A percentile compares a stretch with the other conserved stretches of the same genome.
phyloP scores from a whole-genome alignment of 148 eudicot species.

The Dianthus caryophyllus region DNA sequence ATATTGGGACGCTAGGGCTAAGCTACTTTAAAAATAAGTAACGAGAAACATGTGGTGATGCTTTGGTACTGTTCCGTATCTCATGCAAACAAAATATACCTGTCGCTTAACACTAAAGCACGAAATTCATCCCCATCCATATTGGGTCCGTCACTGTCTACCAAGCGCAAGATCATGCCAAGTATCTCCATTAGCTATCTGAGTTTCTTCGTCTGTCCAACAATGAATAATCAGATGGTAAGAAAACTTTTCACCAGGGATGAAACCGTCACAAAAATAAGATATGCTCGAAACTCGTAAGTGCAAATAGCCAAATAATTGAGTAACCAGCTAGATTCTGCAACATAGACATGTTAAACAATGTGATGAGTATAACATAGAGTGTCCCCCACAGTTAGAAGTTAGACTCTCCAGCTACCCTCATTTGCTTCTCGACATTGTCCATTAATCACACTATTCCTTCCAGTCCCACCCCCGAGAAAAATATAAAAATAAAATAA shows the following conservation, averaged over 20 bases:
- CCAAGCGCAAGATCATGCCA: conserved; percentile 68
- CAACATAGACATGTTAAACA: too few species aligned
- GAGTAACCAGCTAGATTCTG: background rate
- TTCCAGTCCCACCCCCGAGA: background rate
- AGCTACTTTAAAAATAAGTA: background rate
- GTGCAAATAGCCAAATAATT: background rate
- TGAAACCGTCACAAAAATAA: background rate
- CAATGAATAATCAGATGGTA: background rate
- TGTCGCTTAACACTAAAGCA: background rate
- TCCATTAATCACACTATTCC: background rate
- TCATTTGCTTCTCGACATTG: background rate
- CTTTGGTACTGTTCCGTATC: background rate
- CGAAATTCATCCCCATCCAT: background rate
- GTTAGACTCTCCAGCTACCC: background rate
- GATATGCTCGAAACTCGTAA: background rate
- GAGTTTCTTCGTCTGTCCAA: conserved; percentile 52
- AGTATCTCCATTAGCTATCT: conserved; percentile 46
- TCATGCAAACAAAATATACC: background rate
- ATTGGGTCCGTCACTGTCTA: conserved; percentile 20
- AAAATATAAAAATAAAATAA: background rate
- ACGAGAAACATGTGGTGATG: background rate
- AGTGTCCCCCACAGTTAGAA: background rate
- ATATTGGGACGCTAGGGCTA: background rate
- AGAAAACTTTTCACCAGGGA: background rate
- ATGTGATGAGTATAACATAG: background rate